These are phyloP conservation scores for Backusella sp. DNA, from an alignment of 192 early-diverging fungal species.

Conservation along the genomic window DNA sequence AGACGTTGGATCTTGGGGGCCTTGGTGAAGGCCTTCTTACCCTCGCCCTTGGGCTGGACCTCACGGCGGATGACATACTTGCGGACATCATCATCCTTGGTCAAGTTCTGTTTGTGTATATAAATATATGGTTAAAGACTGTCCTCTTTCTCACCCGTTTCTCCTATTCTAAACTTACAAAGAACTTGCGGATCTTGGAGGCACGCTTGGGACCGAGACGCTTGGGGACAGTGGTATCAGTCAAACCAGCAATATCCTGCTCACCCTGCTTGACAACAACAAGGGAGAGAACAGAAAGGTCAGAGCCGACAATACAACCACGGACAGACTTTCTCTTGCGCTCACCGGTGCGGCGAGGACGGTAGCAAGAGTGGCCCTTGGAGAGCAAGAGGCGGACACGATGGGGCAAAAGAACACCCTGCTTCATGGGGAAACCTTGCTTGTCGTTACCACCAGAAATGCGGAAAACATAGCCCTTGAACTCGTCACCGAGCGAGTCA, in stretches of 20 bases:
- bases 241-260: conserved; percentile 91
- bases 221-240: conserved; percentile 92
- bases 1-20: conserved; percentile 96
- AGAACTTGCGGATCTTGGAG: conserved; percentile 99
- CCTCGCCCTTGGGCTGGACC: conserved; percentile 79
- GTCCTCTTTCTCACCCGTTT: background rate
- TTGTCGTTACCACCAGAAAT: conserved; percentile 99
- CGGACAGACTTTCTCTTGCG: conserved; percentile 99
- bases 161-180: conserved; percentile 59
- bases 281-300: conserved; percentile 93
- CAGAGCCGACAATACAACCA: conserved; percentile 95
- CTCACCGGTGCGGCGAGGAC: conserved; percentile 95
- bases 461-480: conserved; percentile 99
- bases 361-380: conserved; percentile 98
- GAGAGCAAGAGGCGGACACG: conserved; percentile 82
- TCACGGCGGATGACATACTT: conserved; percentile 99
- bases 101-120: conserved; percentile 73
- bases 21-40: conserved; percentile 96
- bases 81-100: conserved; percentile 99
- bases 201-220: conserved; percentile 99
- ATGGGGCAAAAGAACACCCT: conserved; percentile 84
- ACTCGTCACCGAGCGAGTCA: conserved; percentile 97
- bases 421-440: conserved; percentile 99
- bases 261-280: conserved; percentile 98
- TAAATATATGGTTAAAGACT: background rate